Percentiles rank a stretch among this genome's conserved stretches.
These are phyloP conservation scores for Daldinia bambusicola DNA, from an alignment of 495 filamentous ascomycete genomes.

Conservation along the genomic window DNA sequence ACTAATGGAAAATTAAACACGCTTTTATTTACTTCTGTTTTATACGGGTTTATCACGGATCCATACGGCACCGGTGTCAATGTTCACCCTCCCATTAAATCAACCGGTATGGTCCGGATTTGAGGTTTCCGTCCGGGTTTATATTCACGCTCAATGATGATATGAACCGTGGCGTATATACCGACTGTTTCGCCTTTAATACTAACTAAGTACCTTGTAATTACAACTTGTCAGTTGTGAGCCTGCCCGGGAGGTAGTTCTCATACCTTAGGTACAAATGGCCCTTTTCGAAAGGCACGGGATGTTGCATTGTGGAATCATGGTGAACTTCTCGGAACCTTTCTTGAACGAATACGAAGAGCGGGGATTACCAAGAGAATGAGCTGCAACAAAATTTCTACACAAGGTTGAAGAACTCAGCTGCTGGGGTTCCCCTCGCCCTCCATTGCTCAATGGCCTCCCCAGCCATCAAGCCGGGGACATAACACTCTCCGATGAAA, in stretches of 20 bases:
- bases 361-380: slow-evolving; percentile 12
- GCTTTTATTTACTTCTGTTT: background rate
- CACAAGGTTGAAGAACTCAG: slow-evolving; percentile 29
- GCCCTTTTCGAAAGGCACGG: background rate
- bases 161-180: background rate
- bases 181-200: background rate
- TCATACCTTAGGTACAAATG: background rate
- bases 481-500: slow-evolving; percentile 37
- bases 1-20: background rate
- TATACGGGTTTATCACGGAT: background rate
- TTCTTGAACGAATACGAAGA: slow-evolving; percentile 41
- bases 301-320: background rate
- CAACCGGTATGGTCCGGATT: background rate
- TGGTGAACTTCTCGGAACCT: background rate
- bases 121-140: background rate
- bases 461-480: slow-evolving; percentile 31
- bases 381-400: background rate
- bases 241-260: background rate
- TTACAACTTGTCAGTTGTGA: background rate
- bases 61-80: background rate
- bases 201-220: background rate
- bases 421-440: slow-evolving; percentile 15
- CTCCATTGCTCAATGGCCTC: slow-evolving; percentile 31
- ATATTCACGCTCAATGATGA: background rate
- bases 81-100: background rate